A percentile compares a stretch with the other conserved stretches of the same genome.
Evolutionary conservation across 805 yeast species (phyloP).

Genomic region (Monosporozyma unispora): DNA sequence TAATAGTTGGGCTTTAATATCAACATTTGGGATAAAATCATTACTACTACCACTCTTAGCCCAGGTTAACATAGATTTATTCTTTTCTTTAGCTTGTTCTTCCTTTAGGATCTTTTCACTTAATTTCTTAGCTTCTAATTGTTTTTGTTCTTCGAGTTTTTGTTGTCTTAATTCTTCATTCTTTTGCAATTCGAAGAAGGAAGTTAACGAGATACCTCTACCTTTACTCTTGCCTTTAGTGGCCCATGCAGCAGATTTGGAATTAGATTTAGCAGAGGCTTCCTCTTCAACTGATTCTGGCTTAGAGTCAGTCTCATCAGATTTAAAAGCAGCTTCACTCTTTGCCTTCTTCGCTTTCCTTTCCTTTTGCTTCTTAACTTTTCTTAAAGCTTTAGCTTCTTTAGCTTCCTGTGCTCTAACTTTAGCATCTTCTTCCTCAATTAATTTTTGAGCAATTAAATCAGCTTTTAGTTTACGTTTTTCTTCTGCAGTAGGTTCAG

Average conservation of each 20-base stretch:
- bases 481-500: not conserved
- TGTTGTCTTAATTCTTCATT: slow-evolving; percentile 13
- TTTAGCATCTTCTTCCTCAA: slow-evolving; percentile 11
- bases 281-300: not conserved
- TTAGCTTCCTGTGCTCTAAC: slow-evolving; percentile 4
- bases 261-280: not conserved
- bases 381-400: slow-evolving; percentile 6
- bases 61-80: slow-evolving; percentile 25
- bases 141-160: slow-evolving; percentile 13
- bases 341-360: slow-evolving; percentile 4
- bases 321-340: slow-evolving; percentile 2
- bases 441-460: slow-evolving; percentile 15
- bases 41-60: slow-evolving; percentile 16
- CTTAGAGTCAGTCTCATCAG: slow-evolving; percentile 6
- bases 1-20: slow-evolving; percentile 14
- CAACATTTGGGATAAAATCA: slow-evolving; percentile 10
- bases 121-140: slow-evolving; percentile 14
- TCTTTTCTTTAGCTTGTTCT: slow-evolving; percentile 14
- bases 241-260: slow-evolving; percentile 24
- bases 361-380: slow-evolving; percentile 9
- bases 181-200: slow-evolving; percentile 15
- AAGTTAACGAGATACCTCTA: slow-evolving; percentile 12
- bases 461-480: slow-evolving; percentile 16
- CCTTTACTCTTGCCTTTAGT: slow-evolving; percentile 10
- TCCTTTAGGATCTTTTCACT: slow-evolving; percentile 16